A percentile compares a stretch with the other conserved stretches of the same genome.
Conservation (phyloP, 75 land plant genomes). For the Pseudotsuga menziesii region DNA sequence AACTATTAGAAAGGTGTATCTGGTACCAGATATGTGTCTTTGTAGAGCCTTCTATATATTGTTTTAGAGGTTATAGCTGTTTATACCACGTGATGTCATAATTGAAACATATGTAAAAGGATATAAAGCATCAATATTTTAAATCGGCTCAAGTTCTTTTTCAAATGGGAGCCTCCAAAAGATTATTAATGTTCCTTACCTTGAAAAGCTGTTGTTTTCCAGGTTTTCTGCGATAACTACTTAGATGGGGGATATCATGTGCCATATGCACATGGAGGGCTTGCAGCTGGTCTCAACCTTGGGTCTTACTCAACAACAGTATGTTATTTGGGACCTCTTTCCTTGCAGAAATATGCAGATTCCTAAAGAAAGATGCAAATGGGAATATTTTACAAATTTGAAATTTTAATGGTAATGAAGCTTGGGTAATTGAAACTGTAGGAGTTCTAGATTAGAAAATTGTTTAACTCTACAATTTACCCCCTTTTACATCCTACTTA, state of each 20-base stretch:
- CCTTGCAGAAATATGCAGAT: neutral
- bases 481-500: neutral
- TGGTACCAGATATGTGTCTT: conserved; percentile 5
- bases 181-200: neutral
- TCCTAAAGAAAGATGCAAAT: neutral
- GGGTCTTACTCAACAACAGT: conserved; percentile 70
- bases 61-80: neutral
- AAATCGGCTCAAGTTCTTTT: no score
- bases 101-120: neutral
- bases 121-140: no score
- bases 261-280: conserved; percentile 83
- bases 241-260: conserved; percentile 99
- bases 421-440: neutral
- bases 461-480: neutral
- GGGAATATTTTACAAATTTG: neutral
- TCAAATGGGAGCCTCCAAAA: no score
- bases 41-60: neutral
- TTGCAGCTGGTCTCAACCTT: conserved; percentile 82
- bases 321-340: conserved; percentile 13
- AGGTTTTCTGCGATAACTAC: conserved; percentile 96
- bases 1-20: neutral
- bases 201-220: neutral
- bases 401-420: neutral
- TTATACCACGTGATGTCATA: neutral
- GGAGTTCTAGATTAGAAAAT: neutral